These are phyloP conservation scores for Protomyces inouyei DNA, from an alignment of 1,139 yeast species.

Conservation along the genomic window DNA sequence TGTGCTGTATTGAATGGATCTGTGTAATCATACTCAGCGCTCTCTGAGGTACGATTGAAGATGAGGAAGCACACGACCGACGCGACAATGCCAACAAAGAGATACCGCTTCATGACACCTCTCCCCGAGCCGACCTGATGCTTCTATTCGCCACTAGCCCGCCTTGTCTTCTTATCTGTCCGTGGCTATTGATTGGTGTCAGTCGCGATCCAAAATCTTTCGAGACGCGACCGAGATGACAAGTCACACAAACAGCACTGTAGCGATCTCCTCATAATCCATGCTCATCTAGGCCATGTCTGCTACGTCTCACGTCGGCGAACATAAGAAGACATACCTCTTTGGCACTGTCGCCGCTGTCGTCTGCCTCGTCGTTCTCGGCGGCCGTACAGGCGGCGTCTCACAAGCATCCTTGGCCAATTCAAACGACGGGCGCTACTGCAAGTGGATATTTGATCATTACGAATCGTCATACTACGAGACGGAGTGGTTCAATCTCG, in stretches of 20 bases:
- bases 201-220: too few relatives aligned
- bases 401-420: background rate
- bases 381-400: background rate
- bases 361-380: background rate
- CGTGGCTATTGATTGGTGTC: too few relatives aligned
- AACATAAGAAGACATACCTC: background rate
- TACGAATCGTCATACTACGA: conserved; percentile 14
- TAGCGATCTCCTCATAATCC: too few relatives aligned
- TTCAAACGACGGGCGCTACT: background rate
- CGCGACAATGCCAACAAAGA: background rate
- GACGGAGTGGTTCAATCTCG: conserved; percentile 8
- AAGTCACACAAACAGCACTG: too few relatives aligned
- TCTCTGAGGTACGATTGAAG: background rate
- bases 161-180: too few relatives aligned
- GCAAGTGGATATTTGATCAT: conserved; percentile 13
- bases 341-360: background rate
- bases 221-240: too few relatives aligned
- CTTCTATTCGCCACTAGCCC: too few relatives aligned
- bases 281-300: background rate
- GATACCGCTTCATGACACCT: background rate
- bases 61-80: background rate
- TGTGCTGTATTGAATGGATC: too few relatives aligned
- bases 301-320: background rate
- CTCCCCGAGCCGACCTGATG: background rate
- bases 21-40: background rate